A percentile compares a stretch with the other conserved stretches of the same genome.
phyloP scores from a whole-genome alignment of 2,329 filamentous ascomycete species.

The Beauveria brongniartii region DNA sequence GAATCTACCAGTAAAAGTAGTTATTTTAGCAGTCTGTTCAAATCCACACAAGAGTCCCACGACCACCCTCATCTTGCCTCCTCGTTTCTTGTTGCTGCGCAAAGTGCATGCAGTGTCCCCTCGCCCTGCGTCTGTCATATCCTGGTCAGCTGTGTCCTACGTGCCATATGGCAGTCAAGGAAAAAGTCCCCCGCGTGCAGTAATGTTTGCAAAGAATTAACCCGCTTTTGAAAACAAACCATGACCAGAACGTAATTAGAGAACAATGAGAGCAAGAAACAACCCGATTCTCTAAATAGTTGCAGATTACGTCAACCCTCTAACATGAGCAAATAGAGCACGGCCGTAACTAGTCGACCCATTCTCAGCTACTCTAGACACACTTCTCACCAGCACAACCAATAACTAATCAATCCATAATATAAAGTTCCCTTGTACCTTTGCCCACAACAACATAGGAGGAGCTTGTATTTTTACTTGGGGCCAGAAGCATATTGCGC shows the following conservation, averaged over 20 bases:
- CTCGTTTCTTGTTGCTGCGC: neutral
- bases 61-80: neutral
- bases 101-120: no score
- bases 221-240: neutral
- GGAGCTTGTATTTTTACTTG: neutral
- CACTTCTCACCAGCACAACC: neutral
- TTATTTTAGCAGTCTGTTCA: no score
- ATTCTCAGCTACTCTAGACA: neutral
- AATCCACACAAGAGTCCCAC: no score
- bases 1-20: no score
- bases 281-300: no score
- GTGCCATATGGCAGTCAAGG: neutral
- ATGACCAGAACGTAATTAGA: neutral
- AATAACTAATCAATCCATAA: neutral
- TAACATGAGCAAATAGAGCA: neutral
- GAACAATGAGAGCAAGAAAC: no score
- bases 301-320: no score
- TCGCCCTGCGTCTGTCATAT: no score
- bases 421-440: conserved; percentile 3
- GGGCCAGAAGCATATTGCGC: neutral
- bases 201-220: neutral
- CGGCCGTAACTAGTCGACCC: neutral
- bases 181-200: no score
- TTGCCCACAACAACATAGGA: neutral
- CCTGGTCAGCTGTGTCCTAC: neutral